phyloP scores from a whole-genome alignment of 129 eudicot species.

The Escallonia rubra region DNA sequence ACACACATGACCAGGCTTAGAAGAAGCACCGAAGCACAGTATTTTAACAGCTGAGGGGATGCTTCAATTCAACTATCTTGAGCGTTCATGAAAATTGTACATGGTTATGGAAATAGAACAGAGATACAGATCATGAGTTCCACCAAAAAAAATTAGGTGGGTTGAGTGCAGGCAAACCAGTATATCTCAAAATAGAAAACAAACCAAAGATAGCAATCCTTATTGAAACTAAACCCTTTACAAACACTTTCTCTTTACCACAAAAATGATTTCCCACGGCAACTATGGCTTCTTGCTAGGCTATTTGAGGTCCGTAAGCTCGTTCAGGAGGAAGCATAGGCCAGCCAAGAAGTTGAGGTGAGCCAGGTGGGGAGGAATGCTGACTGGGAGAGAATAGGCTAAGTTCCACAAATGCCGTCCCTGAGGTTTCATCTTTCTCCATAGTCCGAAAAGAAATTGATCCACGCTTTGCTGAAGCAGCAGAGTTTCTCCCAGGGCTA shows the following conservation, averaged over 20 bases:
- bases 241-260: conserved; percentile 40
- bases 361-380: conserved; percentile 53
- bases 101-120: conserved; percentile 1
- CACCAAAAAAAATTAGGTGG: conserved; percentile 37
- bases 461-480: conserved; percentile 53
- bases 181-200: conserved; percentile 18
- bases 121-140: conserved; percentile 26
- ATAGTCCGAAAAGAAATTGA: conserved; percentile 67
- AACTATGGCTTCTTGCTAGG: neutral
- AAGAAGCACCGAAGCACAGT: too few species aligned
- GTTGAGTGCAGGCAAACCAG: conserved; percentile 37
- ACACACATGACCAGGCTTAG: too few species aligned
- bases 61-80: neutral
- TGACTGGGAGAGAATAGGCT: conserved; percentile 65
- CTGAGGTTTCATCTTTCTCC: conserved; percentile 50
- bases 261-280: conserved; percentile 49
- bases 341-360: conserved; percentile 65
- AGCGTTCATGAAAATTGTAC: conserved; percentile 11
- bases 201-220: conserved; percentile 39
- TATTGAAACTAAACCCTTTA: conserved; percentile 52
- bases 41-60: neutral
- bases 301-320: conserved; percentile 7
- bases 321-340: conserved; percentile 41
- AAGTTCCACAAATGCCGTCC: conserved; percentile 55
- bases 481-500: conserved; percentile 41